phyloP scores from a whole-genome alignment of 2,329 filamentous ascomycete species.

The Karstenula rhodostoma region DNA sequence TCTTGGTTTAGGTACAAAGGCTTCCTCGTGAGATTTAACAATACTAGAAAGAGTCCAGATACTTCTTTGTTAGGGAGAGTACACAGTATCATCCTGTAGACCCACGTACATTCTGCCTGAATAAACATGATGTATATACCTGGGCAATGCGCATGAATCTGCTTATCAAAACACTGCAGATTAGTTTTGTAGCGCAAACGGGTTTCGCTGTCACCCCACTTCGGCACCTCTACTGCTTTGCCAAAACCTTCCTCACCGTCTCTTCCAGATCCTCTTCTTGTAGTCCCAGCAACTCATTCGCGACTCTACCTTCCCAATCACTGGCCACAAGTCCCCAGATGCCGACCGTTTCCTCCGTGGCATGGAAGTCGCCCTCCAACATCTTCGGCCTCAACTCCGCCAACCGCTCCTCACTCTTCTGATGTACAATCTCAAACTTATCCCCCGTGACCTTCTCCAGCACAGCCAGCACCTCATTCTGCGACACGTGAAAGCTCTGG shows the following conservation, averaged over 20 bases:
- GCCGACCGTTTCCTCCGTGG: conserved; percentile 43
- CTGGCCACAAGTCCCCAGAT: conserved; percentile 45
- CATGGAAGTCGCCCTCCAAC: conserved; percentile 42
- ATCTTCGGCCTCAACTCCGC: conserved; percentile 39
- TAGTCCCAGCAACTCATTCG: conserved; percentile 43
- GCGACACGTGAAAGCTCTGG: conserved; percentile 65
- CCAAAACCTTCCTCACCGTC: conserved; percentile 33
- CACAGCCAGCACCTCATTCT: conserved; percentile 65
- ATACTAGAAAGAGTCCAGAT: too few species aligned
- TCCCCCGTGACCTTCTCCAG: conserved; percentile 62
- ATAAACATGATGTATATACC: not conserved
- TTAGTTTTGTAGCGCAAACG: not conserved
- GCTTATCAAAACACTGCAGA: not conserved
- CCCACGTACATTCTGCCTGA: too few species aligned
- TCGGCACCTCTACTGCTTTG: conserved; percentile 9
- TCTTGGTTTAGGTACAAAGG: too few species aligned
- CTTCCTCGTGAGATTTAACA: too few species aligned
- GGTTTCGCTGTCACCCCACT: not conserved
- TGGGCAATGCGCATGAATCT: not conserved
- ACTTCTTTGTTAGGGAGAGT: too few species aligned
- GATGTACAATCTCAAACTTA: conserved; percentile 59
- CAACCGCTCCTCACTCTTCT: conserved; percentile 46
- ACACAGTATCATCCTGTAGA: too few species aligned
- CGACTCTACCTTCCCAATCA: conserved; percentile 44
- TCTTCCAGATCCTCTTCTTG: conserved; percentile 42